Evolutionary conservation across 164 flowering plant genomes (phyloP).

Genomic region (Akebia trifoliata): DNA sequence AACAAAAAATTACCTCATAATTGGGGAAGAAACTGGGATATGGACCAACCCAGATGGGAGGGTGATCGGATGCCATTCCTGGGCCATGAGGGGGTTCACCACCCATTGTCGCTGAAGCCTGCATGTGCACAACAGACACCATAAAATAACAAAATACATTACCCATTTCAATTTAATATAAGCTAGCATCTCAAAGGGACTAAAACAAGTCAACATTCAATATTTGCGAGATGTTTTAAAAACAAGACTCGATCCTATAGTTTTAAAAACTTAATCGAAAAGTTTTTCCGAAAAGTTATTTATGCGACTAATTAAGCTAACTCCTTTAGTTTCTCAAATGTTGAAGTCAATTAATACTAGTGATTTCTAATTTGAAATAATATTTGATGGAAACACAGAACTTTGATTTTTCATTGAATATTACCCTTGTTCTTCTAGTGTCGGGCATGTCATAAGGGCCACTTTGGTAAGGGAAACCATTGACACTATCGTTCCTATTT

Average conservation of each 20-base stretch:
- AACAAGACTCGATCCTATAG: background rate
- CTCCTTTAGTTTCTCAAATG: background rate
- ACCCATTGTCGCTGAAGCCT: too few species aligned
- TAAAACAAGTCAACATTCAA: background rate
- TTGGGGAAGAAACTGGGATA: too few species aligned
- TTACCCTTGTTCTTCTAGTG: constrained; percentile 38
- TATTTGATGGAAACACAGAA: background rate
- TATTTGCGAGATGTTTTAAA: background rate
- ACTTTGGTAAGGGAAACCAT: constrained; percentile 22
- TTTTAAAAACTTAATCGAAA: too few species aligned
- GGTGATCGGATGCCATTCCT: too few species aligned
- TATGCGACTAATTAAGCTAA: constrained; percentile 1
- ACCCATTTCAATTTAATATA: background rate
- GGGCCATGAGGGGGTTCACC: too few species aligned
- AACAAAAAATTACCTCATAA: too few species aligned
- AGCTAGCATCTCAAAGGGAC: background rate
- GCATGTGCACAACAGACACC: too few species aligned
- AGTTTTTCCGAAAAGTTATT: too few species aligned
- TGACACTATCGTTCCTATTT: constrained; percentile 22
- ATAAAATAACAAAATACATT: background rate
- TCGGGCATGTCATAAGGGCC: constrained; percentile 25
- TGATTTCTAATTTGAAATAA: background rate
- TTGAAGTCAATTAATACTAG: background rate
- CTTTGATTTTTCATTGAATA: background rate
- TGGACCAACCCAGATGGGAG: too few species aligned